Evolutionary conservation across 2,329 filamentous ascomycete genomes (phyloP).

Genomic region (Podosphaera fusca): DNA sequence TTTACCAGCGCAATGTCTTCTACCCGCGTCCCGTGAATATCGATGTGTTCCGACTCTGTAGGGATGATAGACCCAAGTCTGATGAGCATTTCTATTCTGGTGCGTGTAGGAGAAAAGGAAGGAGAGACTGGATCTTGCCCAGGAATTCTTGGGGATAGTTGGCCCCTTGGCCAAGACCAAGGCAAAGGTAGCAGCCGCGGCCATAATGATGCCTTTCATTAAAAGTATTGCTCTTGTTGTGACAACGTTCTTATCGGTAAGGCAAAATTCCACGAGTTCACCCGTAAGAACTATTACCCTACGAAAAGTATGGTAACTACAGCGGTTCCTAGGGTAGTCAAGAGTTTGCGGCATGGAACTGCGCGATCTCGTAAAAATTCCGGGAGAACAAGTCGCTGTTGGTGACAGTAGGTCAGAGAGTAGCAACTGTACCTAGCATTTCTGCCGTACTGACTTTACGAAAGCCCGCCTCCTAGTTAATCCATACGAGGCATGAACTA

Average conservation of each 20-base stretch:
- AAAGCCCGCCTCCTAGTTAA: background rate
- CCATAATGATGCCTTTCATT: background rate
- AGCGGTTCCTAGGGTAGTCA: background rate
- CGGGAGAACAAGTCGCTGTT: background rate
- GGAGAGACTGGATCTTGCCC: background rate
- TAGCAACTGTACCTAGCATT: background rate
- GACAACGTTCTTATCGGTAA: background rate
- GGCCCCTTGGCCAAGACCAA: background rate
- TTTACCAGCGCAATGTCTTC: no score
- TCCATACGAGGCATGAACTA: background rate
- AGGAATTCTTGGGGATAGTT: background rate
- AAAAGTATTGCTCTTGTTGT: background rate
- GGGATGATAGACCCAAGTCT: no score
- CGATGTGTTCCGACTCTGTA: no score
- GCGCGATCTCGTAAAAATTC: background rate
- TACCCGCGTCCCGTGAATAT: no score
- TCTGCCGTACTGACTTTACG: background rate
- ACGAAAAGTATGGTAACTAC: background rate
- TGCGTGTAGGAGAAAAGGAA: background rate
- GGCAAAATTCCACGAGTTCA: background rate
- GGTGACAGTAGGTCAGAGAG: background rate
- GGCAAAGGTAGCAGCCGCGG: background rate
- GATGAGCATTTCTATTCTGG: no score
- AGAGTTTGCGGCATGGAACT: background rate
- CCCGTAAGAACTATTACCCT: background rate